Conservation (phyloP, 805 yeast genomes). For the Pichia gijzeniarum region DNA sequence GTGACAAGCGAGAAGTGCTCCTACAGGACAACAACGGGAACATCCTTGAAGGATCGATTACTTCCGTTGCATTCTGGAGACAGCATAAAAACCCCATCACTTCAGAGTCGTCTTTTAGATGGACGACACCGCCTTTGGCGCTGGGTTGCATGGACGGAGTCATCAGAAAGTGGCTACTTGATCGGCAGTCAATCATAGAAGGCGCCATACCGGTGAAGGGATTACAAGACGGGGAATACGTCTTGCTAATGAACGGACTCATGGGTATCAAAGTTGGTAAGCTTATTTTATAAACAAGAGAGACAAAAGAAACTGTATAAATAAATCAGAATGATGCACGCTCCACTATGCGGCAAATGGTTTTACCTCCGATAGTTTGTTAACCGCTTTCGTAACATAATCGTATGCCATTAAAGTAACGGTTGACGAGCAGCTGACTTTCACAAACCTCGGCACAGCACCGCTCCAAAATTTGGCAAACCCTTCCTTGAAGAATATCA, state of each 20-base stretch:
- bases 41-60: slow-evolving; percentile 76
- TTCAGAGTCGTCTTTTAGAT: slow-evolving; percentile 34
- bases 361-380: slow-evolving; percentile 20
- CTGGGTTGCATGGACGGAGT: slow-evolving; percentile 86
- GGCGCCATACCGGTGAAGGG: slow-evolving; percentile 34
- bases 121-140: slow-evolving; percentile 78
- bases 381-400: slow-evolving; percentile 43
- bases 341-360: slow-evolving; percentile 28
- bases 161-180: slow-evolving; percentile 56
- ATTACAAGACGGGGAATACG: slow-evolving; percentile 58
- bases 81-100: slow-evolving; percentile 23
- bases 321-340: no score
- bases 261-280: slow-evolving; percentile 69
- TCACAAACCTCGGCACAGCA: slow-evolving; percentile 60
- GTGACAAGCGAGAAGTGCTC: slow-evolving; percentile 50
- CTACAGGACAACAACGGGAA: slow-evolving; percentile 54
- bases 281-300: slow-evolving; percentile 28
- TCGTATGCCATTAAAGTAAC: slow-evolving; percentile 61
- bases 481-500: slow-evolving; percentile 43
- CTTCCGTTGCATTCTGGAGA: slow-evolving; percentile 65
- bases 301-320: no score
- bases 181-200: slow-evolving; percentile 19
- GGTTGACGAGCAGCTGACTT: slow-evolving; percentile 67
- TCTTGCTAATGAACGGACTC: slow-evolving; percentile 74
- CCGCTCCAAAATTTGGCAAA: slow-evolving; percentile 48